Conservation (phyloP, 2,329 filamentous ascomycete genomes). For the Calonectria honghensis region DNA sequence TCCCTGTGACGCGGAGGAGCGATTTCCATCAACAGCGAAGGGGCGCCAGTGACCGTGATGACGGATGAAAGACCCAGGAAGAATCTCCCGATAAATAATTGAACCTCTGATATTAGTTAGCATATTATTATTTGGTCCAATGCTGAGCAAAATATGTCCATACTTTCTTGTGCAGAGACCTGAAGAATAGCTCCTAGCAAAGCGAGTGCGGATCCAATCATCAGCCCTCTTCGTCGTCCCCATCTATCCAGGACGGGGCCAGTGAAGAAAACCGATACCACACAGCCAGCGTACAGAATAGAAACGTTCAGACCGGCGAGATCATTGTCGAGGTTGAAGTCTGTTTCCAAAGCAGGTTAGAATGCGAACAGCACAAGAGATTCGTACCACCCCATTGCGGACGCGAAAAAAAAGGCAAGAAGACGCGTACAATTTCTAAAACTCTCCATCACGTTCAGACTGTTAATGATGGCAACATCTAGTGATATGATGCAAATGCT, state of each 20-base stretch:
- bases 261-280: not conserved
- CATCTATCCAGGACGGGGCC: not conserved
- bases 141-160: not conserved
- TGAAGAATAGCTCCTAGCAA: not conserved
- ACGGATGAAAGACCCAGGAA: slow-evolving; percentile 4
- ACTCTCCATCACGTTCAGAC: slow-evolving; percentile 3
- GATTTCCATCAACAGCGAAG: slow-evolving; percentile 21
- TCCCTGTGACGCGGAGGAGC: slow-evolving; percentile 1
- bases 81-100: slow-evolving; percentile 8
- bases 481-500: slow-evolving; percentile 3
- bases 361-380: not conserved
- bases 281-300: slow-evolving; percentile 1
- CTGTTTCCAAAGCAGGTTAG: not conserved
- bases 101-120: not conserved
- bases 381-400: not conserved
- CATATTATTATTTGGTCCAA: too few relatives aligned
- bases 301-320: slow-evolving; percentile 2
- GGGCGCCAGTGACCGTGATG: not conserved
- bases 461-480: slow-evolving; percentile 13
- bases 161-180: slow-evolving; percentile 2
- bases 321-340: slow-evolving; percentile 15
- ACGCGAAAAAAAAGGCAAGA: not conserved
- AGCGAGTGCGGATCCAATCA: slow-evolving; percentile 2
- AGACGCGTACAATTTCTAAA: not conserved
- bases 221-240: not conserved